These are phyloP conservation scores for Ophiocordyceps camponoti-floridani DNA, from an alignment of 2,329 filamentous ascomycete species.

Conservation along the genomic window DNA sequence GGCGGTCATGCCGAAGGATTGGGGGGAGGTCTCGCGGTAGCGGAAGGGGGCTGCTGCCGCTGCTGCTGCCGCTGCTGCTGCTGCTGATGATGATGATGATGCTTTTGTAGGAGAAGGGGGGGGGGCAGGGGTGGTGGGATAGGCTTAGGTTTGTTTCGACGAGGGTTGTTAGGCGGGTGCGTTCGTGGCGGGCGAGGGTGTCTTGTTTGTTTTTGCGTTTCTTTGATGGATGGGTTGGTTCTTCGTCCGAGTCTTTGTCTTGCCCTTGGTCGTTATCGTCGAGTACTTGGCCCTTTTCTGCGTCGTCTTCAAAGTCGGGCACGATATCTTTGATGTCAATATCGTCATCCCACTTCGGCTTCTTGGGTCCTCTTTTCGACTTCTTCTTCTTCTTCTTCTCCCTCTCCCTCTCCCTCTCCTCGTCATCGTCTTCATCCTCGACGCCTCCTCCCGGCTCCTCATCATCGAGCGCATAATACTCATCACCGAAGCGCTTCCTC, in stretches of 20 bases:
- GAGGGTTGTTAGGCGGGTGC: constrained; percentile 67
- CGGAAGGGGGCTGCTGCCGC: constrained; percentile 57
- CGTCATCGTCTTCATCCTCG: constrained; percentile 38
- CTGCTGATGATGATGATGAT: no score
- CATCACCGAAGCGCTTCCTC: constrained; percentile 70
- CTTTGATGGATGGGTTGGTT: constrained; percentile 24
- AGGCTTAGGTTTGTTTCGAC: constrained; percentile 69
- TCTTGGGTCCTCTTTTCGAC: constrained; percentile 26
- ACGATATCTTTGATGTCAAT: constrained; percentile 91
- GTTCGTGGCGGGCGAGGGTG: constrained; percentile 53
- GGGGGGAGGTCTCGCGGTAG: constrained; percentile 87
- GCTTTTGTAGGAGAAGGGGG: no score
- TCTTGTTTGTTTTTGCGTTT: constrained; percentile 42
- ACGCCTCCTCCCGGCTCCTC: constrained; percentile 49
- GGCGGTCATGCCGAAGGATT: constrained; percentile 74
- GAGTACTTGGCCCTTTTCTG: constrained; percentile 2
- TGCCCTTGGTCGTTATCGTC: background rate
- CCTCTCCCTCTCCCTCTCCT: constrained; percentile 29
- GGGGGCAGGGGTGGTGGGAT: constrained; percentile 42
- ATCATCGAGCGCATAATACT: constrained; percentile 67
- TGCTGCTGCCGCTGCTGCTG: no score
- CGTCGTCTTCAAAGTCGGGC: constrained; percentile 48
- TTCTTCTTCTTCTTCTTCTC: constrained; percentile 26
- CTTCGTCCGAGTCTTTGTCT: background rate
- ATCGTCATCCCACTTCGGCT: constrained; percentile 78